phyloP scores from a whole-genome alignment of 2,329 filamentous ascomycete species.

The Podosphaera fusca region DNA sequence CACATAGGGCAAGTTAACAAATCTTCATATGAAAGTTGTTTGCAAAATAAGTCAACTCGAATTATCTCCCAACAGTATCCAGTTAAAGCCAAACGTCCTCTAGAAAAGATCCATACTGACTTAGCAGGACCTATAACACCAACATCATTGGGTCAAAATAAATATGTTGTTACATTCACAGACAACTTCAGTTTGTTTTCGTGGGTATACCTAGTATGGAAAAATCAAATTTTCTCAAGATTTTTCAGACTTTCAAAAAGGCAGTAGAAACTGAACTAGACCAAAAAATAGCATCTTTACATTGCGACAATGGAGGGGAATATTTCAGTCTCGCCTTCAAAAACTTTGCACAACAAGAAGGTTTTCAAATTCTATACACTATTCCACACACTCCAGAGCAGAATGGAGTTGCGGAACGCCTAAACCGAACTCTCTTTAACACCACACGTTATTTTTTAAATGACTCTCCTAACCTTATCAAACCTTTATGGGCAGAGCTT shows the following conservation, averaged over 20 bases:
- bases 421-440: not conserved
- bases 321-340: not conserved
- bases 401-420: not conserved
- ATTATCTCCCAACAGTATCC: not conserved
- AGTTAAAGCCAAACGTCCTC: no score
- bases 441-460: not conserved
- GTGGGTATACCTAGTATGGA: not conserved
- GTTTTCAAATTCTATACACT: not conserved
- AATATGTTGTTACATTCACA: not conserved
- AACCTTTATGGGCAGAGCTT: not conserved
- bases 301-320: not conserved
- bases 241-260: not conserved
- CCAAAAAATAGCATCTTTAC: no score
- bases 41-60: not conserved
- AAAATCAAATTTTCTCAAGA: not conserved
- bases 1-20: not conserved
- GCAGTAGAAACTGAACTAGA: not conserved
- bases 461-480: not conserved
- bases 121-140: no score
- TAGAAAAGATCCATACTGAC: no score
- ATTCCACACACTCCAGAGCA: not conserved
- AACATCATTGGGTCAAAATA: no score
- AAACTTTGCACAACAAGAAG: not conserved
- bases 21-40: not conserved
- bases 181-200: not conserved